Percentiles rank a stretch among this genome's conserved stretches.
Conservation (phyloP, 805 yeast species). For the Cyberlindnera sargentensis region DNA sequence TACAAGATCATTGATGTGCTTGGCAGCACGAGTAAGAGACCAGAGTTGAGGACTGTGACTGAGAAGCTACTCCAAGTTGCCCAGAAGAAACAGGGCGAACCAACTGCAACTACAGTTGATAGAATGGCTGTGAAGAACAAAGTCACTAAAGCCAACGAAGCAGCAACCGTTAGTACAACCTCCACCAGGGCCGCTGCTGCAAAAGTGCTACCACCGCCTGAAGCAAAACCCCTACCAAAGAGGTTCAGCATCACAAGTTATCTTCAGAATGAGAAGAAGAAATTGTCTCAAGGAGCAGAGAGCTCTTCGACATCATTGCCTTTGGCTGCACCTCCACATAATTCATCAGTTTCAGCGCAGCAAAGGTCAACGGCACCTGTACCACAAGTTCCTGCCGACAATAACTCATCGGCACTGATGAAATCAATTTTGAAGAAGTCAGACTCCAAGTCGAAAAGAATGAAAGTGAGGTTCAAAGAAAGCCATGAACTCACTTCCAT, state of each 20-base stretch:
- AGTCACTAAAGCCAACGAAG: background rate
- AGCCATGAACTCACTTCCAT: background rate
- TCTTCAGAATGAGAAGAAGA: background rate
- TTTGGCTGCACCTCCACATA: no score
- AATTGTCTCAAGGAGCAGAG: background rate
- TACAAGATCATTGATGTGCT: slow-evolving; percentile 1
- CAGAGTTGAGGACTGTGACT: background rate
- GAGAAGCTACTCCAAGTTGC: background rate
- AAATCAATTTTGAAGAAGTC: slow-evolving; percentile 1
- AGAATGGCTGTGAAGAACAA: background rate
- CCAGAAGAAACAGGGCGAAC: background rate
- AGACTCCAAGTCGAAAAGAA: background rate
- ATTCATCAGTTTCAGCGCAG: background rate
- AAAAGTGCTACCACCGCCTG: background rate
- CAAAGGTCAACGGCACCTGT: background rate
- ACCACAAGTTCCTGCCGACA: background rate
- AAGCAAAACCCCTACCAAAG: background rate
- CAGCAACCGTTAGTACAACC: background rate
- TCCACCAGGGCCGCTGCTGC: background rate
- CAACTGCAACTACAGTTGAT: background rate
- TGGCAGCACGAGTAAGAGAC: background rate
- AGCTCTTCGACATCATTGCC: no score
- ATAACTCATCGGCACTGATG: background rate
- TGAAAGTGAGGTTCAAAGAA: background rate
- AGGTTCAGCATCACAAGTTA: background rate